phyloP scores from a whole-genome alignment of 768 basidiomycete species.

The Agrocybe praecox region DNA sequence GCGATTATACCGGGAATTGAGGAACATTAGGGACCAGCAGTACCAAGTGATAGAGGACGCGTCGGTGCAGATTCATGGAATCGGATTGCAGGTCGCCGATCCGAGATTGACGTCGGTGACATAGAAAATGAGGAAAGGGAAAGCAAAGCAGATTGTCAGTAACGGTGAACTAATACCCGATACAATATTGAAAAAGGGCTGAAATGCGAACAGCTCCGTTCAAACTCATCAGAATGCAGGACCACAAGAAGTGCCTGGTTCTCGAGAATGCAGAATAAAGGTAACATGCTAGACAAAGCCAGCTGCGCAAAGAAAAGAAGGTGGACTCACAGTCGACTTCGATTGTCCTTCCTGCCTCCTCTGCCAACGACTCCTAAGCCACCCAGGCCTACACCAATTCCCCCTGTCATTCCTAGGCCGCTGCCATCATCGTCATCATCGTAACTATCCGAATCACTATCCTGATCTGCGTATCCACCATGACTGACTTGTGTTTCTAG shows the following conservation, averaged over 20 bases:
- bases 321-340: slow-evolving; percentile 39
- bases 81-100: not conserved
- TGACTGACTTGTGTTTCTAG: slow-evolving; percentile 11
- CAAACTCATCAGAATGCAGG: not conserved
- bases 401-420: slow-evolving; percentile 31
- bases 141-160: slow-evolving; percentile 9
- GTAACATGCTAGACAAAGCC: slow-evolving; percentile 5
- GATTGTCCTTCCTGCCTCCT: slow-evolving; percentile 29
- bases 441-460: slow-evolving; percentile 41
- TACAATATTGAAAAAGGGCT: not conserved
- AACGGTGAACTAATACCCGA: slow-evolving; percentile 3
- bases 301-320: not conserved
- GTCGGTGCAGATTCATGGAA: not conserved
- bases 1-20: not conserved
- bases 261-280: not conserved
- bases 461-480: slow-evolving; percentile 21
- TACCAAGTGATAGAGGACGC: not conserved
- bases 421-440: slow-evolving; percentile 40
- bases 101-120: not conserved
- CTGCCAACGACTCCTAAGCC: slow-evolving; percentile 41
- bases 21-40: not conserved
- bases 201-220: not conserved
- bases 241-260: not conserved
- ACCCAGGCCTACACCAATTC: slow-evolving; percentile 49
- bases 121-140: not conserved